Conservation (phyloP, 2,329 filamentous ascomycete species). For the Aureobasidium lini region DNA sequence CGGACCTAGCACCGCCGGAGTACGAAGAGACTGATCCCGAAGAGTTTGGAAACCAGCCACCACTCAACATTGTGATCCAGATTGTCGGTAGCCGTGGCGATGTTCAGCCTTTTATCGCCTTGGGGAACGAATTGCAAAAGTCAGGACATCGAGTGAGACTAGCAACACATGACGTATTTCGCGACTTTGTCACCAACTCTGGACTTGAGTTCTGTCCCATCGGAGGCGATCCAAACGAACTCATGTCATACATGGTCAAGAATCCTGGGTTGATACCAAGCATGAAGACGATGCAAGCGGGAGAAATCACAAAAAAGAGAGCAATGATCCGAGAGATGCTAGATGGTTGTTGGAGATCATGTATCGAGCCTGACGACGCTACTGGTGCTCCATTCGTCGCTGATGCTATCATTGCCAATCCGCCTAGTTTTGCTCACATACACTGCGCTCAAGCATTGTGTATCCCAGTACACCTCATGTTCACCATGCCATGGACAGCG, state of each 20-base stretch:
- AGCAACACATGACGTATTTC: slow-evolving; percentile 43
- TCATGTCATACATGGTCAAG: slow-evolving; percentile 80
- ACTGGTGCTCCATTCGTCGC: slow-evolving; percentile 63
- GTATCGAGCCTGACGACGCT: slow-evolving; percentile 27
- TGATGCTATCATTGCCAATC: slow-evolving; percentile 73
- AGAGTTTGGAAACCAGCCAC: not conserved
- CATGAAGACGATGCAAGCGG: slow-evolving; percentile 66
- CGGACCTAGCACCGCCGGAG: not conserved
- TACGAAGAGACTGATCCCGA: not conserved
- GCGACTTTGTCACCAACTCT: slow-evolving; percentile 42
- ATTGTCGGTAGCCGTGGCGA: slow-evolving; percentile 44
- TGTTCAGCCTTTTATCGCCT: slow-evolving; percentile 44
- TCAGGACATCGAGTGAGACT: slow-evolving; percentile 41
- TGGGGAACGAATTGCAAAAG: slow-evolving; percentile 43
- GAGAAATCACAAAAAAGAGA: slow-evolving; percentile 67
- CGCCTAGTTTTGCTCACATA: slow-evolving; percentile 68
- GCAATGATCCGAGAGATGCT: slow-evolving; percentile 74
- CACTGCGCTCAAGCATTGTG: slow-evolving; percentile 69
- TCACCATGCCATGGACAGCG: slow-evolving; percentile 85
- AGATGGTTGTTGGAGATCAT: slow-evolving; percentile 80
- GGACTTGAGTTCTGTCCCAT: slow-evolving; percentile 46
- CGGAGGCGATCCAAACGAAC: slow-evolving; percentile 41
- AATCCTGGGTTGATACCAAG: slow-evolving; percentile 80
- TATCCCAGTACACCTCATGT: slow-evolving; percentile 77
- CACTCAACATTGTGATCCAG: slow-evolving; percentile 43